Evolutionary conservation across 345 rosid species (phyloP), one percentile per base, ranked within the genome.

Genomic region (Rhodamnia argentea): DNA sequence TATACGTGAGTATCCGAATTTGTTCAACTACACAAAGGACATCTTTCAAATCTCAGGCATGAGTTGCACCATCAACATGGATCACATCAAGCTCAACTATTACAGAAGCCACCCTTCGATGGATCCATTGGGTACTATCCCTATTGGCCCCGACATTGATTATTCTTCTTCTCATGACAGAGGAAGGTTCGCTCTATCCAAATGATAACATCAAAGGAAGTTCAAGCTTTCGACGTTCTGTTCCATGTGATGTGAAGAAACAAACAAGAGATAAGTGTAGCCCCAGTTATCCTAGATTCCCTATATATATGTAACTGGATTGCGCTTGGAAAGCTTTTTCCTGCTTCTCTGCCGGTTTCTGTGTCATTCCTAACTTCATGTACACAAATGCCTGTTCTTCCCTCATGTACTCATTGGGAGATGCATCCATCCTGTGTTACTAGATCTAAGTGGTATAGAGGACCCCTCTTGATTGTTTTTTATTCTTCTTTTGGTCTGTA

Each of bases 21-120:
- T 92, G 64, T 92, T 92, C 90, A 92, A 92, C 74, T 86, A 92
- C 87, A 86, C 88, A 54, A 92, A 92, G 75, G 92, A 92, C 78
- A 57, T 92, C 5, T 92, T 53, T 85, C 94, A 90, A 87, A 75
- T 92, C 42, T 91, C 88, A 8, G 90, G 94, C 40, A 88, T 90
- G 84, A 88, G 91, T 37, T 85, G 87, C 85, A 85, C 91, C 3
- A 88, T 92, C 44, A 89, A 89, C 86, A 92, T 90, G 92, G 87
- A 83, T 27, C 92, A 90, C 88, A 92, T 92, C 57, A 92, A 89
- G 87, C 84, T 85, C 24, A 90, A 90, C 47, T 90, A 92, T 54
- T 92, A 90, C 24, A 90, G 90, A 52, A 92, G 93, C 85, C 92
- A 90, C 87, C 92, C 92, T 56, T 85, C 91, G 2, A 87, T 90